These are phyloP conservation scores for Trichosporon faecale DNA, from an alignment of 1,284 basidiomycete species.

Conservation along the genomic window DNA sequence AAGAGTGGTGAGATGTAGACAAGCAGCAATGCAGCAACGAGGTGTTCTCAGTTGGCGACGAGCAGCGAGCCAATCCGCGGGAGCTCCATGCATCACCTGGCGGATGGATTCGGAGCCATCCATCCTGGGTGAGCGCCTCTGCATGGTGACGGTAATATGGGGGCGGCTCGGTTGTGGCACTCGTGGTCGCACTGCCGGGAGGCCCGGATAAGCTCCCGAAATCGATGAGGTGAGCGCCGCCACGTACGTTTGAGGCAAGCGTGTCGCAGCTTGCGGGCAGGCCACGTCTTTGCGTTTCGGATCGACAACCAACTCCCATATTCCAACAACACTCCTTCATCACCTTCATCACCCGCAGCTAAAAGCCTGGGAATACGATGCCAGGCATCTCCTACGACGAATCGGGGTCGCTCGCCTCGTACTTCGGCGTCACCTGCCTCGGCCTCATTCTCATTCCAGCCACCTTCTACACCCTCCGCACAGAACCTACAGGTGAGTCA, in stretches of 20 bases:
- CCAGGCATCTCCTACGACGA: slow-evolving; percentile 68
- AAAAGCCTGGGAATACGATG: slow-evolving; percentile 28
- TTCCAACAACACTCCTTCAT: slow-evolving; percentile 6
- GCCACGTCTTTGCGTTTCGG: slow-evolving; percentile 10
- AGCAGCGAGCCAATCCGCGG: slow-evolving; percentile 12
- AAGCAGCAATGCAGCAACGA: slow-evolving; percentile 9
- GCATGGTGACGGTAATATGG: slow-evolving; percentile 3
- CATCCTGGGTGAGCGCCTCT: slow-evolving; percentile 1
- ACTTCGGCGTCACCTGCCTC: slow-evolving; percentile 83
- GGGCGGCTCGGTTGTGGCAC: background rate
- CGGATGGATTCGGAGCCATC: slow-evolving; percentile 12
- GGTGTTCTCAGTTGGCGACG: background rate
- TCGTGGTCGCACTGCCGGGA: background rate
- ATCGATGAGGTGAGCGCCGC: slow-evolving; percentile 7
- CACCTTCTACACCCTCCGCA: slow-evolving; percentile 59
- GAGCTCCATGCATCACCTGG: slow-evolving; percentile 6
- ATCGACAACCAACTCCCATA: slow-evolving; percentile 6
- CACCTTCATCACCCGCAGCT: slow-evolving; percentile 4
- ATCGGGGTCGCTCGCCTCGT: slow-evolving; percentile 79
- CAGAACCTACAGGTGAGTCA: slow-evolving; percentile 45
- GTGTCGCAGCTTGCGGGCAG: slow-evolving; percentile 6
- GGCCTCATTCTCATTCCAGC: slow-evolving; percentile 72
- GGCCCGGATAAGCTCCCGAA: background rate
- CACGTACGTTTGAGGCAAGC: slow-evolving; percentile 10
- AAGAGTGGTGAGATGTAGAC: slow-evolving; percentile 17